A percentile compares a stretch with the other conserved stretches of the same genome.
These are phyloP conservation scores for Syzygium grande DNA, from an alignment of 345 rosid species.

Conservation along the genomic window DNA sequence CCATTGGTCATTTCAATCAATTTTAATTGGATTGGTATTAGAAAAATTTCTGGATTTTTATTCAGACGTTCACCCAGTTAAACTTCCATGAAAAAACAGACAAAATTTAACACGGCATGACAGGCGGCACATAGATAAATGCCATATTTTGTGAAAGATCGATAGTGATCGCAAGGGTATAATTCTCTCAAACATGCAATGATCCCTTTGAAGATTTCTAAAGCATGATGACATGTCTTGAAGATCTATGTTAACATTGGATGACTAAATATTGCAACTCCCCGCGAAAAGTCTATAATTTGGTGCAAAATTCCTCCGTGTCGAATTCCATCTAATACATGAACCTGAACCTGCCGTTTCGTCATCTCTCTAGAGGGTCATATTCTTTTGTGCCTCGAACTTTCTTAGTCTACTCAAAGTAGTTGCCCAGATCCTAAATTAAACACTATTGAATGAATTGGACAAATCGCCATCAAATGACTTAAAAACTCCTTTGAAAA, in stretches of 20 bases:
- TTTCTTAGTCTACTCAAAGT: not conserved
- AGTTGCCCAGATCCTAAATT: not conserved
- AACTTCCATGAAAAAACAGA: not conserved
- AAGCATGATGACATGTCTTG: not conserved
- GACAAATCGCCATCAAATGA: not conserved
- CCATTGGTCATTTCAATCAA: not conserved
- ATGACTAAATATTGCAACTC: not conserved
- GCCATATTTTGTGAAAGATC: not conserved
- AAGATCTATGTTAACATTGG: not conserved
- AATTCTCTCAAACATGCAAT: not conserved
- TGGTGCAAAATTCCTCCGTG: too few species aligned
- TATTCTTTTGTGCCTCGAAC: too few species aligned
- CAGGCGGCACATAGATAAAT: fast-evolving
- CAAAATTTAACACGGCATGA: not conserved
- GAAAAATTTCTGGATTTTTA: not conserved
- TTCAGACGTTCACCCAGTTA: not conserved
- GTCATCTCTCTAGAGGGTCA: too few species aligned
- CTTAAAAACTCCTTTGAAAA: not conserved
- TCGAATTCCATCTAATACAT: too few species aligned
- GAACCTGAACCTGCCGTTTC: too few species aligned
- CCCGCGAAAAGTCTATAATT: not conserved
- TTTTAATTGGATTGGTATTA: not conserved
- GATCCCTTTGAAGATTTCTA: not conserved
- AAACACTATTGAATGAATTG: not conserved
- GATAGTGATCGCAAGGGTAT: not conserved